These are phyloP conservation scores for Gomphus bonarii DNA, from an alignment of 1,284 basidiomycete genomes.

Conservation along the genomic window DNA sequence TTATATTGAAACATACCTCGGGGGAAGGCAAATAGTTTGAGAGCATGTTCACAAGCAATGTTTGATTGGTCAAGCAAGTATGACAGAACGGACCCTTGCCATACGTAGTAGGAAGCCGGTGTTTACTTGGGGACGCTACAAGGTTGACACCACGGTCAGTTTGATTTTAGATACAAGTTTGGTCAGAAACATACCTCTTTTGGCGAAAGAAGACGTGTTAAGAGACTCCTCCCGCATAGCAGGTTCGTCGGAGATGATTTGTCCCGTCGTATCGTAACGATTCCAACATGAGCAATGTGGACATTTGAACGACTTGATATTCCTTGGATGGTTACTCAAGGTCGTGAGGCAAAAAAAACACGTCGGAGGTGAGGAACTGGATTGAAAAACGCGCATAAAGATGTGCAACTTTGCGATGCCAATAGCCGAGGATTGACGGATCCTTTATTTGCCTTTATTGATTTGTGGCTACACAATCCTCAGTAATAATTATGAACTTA, in stretches of 20 bases:
- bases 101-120: conserved; percentile 52
- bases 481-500: conserved; percentile 1
- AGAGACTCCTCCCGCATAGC: conserved; percentile 74
- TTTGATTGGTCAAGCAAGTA: conserved; percentile 84
- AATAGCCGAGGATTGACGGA: background rate
- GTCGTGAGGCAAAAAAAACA: conserved; percentile 9
- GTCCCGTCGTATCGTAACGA: conserved; percentile 54
- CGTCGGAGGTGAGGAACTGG: conserved; percentile 1
- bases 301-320: conserved; percentile 52
- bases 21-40: conserved; percentile 75
- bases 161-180: background rate
- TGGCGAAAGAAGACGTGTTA: conserved; percentile 63
- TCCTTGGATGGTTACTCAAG: conserved; percentile 22
- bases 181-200: conserved; percentile 46
- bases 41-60: conserved; percentile 73
- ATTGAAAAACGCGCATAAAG: conserved; percentile 9
- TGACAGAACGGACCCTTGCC: conserved; percentile 64
- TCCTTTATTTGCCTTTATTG: background rate
- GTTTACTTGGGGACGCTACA: conserved; percentile 54
- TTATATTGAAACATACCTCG: conserved; percentile 32
- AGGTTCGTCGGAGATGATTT: conserved; percentile 76
- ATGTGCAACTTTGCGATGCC: background rate
- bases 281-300: conserved; percentile 64
- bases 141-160: background rate
- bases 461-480: background rate